Conservation (phyloP, 306 rosid species). For the Cicer pinnatifidum region DNA sequence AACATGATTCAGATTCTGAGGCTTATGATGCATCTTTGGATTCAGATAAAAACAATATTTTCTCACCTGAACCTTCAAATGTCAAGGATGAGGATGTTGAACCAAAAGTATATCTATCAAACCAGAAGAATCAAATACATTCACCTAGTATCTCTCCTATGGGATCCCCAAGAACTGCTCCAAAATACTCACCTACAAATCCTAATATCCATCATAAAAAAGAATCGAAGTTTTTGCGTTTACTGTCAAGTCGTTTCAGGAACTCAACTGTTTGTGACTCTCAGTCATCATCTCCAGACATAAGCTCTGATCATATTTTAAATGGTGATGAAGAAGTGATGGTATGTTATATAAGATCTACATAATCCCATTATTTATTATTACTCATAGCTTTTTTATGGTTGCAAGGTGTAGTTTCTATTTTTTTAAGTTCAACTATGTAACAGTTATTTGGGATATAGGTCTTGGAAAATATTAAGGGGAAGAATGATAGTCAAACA, state of each 20-base stretch:
- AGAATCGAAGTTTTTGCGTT: constrained; percentile 59
- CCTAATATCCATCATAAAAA: constrained; percentile 43
- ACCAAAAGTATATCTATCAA: constrained; percentile 45
- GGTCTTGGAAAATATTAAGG: constrained; percentile 51
- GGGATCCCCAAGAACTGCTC: constrained; percentile 59
- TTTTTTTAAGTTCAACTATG: constrained; percentile 44
- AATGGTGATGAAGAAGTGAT: constrained; percentile 66
- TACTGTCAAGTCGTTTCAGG: constrained; percentile 52
- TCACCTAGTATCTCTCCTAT: constrained; percentile 70
- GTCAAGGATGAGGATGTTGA: constrained; percentile 50
- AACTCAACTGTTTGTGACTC: constrained; percentile 57
- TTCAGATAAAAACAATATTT: constrained; percentile 45
- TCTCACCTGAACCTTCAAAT: constrained; percentile 46
- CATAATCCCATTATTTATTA: constrained; percentile 20
- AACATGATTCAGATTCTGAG: constrained; percentile 63
- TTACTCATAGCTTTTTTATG: constrained; percentile 3
- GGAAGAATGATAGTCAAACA: constrained; percentile 47
- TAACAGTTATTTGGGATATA: constrained; percentile 47
- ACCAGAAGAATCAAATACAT: constrained; percentile 51
- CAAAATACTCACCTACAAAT: constrained; percentile 48
- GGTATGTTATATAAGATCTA: constrained; percentile 48
- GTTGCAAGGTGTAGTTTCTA: constrained; percentile 13
- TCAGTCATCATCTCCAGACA: constrained; percentile 58
- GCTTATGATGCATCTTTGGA: constrained; percentile 54
- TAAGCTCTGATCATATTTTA: constrained; percentile 55